Percentiles rank a stretch among this genome's conserved stretches.
Evolutionary conservation across 2,329 filamentous ascomycete species (phyloP).

Genomic region (Orbilia oligospora): DNA sequence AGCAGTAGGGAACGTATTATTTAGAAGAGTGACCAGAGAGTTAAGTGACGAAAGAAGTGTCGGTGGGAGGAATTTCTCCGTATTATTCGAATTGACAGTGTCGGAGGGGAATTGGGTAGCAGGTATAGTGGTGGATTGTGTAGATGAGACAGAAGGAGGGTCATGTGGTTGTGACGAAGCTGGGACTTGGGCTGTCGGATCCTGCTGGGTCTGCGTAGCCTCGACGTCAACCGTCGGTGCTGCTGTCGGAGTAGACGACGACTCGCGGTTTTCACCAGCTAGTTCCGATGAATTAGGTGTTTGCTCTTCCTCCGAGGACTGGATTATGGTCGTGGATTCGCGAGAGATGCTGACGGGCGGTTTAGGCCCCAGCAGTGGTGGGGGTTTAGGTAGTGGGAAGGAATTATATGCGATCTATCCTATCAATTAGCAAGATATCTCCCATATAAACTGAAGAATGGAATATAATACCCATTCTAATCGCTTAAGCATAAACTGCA

Average conservation of each 20-base stretch:
- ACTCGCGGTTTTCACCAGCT: constrained; percentile 31
- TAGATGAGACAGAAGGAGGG: background rate
- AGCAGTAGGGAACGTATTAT: constrained; percentile 77
- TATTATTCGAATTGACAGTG: constrained; percentile 3
- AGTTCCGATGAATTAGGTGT: constrained; percentile 25
- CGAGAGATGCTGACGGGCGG: constrained; percentile 56
- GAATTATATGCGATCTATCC: constrained; percentile 57
- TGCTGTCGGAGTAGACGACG: constrained; percentile 28
- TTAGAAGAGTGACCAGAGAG: constrained; percentile 72
- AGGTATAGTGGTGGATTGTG: constrained; percentile 50
- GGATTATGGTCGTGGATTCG: constrained; percentile 50
- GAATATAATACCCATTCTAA: constrained; percentile 41
- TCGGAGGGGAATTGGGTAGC: constrained; percentile 49
- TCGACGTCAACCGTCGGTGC: constrained; percentile 46
- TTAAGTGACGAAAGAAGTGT: constrained; percentile 65
- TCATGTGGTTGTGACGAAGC: constrained; percentile 26
- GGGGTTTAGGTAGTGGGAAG: constrained; percentile 55
- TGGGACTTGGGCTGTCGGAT: constrained; percentile 20
- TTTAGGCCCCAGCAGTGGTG: constrained; percentile 42
- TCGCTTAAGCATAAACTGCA: constrained; percentile 55
- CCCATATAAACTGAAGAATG: background rate
- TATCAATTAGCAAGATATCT: constrained; percentile 5
- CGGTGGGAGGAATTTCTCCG: constrained; percentile 63
- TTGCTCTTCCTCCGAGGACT: constrained; percentile 52
- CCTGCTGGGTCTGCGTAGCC: constrained; percentile 51